Base-by-base conservation (phyloP, 2,329 filamentous ascomycete species). In the Proliferodiscus dingleyae region DNA sequence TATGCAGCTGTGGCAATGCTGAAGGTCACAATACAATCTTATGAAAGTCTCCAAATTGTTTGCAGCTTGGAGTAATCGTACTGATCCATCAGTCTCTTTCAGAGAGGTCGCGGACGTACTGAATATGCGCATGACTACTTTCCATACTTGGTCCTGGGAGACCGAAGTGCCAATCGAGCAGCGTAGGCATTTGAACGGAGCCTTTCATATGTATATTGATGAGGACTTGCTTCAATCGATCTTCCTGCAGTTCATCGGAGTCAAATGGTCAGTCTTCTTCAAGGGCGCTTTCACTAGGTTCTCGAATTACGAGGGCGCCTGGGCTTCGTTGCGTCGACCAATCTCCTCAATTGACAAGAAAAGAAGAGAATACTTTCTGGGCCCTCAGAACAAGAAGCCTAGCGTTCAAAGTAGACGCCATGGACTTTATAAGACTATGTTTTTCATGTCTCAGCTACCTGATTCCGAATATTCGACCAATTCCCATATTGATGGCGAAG, bases 141-240 rank as follows among this genome's bases (percentile, higher is more conserved):
- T 81, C 2, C 67, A 73, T 16, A 70, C 62, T 19, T 81, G 77
- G 77, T 57, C 63, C 10, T 81, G 77, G 75, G 66, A 68, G 4
- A 61, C 61, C 4, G 64, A 64, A 2, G 64, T 80, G 3, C 62
- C 70, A 1, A 55, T 79, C 4, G 67, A 75, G 38, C 72, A 75
- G 66, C 68, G 75, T 28, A 68, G 73, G 18, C 73, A 78, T 43
- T 58, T 80, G n/a, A 80, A 77, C 50, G 75, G 75, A 2, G 74
- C 75, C 46, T 81, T 80, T 56, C 69, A 77, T 3, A 72, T 80
- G n/a, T 78, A 73, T 56, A 78, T 80, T 67, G 74, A 80, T 37
- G 75, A 78, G 54, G 78, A 82, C 49, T 64, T 78, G 16, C 68
- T 79, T 6, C 73, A 79, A 52, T 71, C 73, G 2, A 68, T 80